Evolutionary conservation across 176 grass and related monocot species (phyloP).

Genomic region (Carex cristatella): DNA sequence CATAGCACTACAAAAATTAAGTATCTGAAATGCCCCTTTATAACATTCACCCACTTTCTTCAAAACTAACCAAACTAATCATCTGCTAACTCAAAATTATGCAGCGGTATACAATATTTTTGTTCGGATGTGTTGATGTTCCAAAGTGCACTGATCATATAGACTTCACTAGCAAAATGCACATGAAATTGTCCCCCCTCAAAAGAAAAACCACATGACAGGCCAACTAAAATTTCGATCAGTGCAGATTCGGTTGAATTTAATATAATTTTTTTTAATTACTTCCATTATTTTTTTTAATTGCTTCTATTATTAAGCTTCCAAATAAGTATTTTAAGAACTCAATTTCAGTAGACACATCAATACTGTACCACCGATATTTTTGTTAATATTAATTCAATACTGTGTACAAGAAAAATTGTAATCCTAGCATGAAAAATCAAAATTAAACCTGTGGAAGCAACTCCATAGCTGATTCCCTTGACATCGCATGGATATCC

Average conservation of each 20-base stretch:
- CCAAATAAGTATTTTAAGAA: background rate
- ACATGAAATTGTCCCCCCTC: background rate
- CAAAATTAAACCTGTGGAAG: slow-evolving; percentile 55
- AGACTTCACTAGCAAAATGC: background rate
- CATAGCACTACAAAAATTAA: background rate
- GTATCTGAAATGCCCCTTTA: background rate
- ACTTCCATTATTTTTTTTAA: background rate
- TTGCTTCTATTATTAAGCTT: background rate
- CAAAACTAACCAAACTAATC: background rate
- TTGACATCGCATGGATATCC: slow-evolving; percentile 62
- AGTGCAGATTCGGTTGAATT: background rate
- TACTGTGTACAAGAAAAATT: background rate
- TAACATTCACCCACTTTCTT: background rate
- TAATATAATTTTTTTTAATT: background rate
- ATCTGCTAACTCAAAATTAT: background rate
- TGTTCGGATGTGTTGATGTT: background rate
- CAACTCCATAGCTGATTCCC: slow-evolving; percentile 61
- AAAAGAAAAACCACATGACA: background rate
- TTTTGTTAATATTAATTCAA: background rate
- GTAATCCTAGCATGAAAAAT: background rate
- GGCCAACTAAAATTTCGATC: background rate
- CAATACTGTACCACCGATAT: background rate
- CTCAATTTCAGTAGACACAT: background rate
- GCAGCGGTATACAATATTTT: background rate
- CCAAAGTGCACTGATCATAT: background rate